Base-by-base conservation (phyloP, 1,139 yeast species). In the Hyphopichia wangnamkhiaoensis region DNA sequence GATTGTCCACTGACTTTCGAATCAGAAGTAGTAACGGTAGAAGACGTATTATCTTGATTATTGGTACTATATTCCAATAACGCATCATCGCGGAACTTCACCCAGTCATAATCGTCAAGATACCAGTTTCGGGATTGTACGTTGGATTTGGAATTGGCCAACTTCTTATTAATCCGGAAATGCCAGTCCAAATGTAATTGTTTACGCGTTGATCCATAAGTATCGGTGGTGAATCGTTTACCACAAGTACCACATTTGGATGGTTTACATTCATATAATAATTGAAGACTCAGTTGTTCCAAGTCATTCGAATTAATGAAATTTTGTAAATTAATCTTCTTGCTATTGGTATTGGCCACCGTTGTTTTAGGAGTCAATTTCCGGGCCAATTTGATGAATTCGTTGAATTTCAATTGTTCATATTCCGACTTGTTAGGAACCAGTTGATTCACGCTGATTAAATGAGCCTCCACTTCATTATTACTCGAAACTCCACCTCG, bases 121-220 rank as follows among this genome's bases (percentile, higher is more conserved):
- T 82, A 91, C 95, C 96, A 90, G 50, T 83, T 79, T 52, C 98
- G 71, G 37, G 88, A 80, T 59, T 88, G 89, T 26, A 81, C 79
- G 37, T 65, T 65, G 12, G 65, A 52, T 7, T 53, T 56, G 2
- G 46, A 37, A 19, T 50, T 42, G 35, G 86, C 79, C 37, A 86
- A 68, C 52, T 87, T 84, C 55, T 86, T 87, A 60, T 89, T 91
- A 39, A 89, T 86, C 54, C 98, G 79, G 68, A 90, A 90, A 68
- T 93, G 98, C 98, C 98, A 93, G 63, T 93, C 98, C 51, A 89
- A 68, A 62, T 93, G 98, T 33, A 69, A 52, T 44, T 84, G 74
- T 42, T 76, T 73, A 34, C 58, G 62, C 17, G 62, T 65, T 14
- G 74, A 70, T 2, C 94, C 95, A 38, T 74, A 77, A 1, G 65